Base-by-base conservation (phyloP, 2,329 filamentous ascomycete genomes). In the Blastomyces parvus region DNA sequence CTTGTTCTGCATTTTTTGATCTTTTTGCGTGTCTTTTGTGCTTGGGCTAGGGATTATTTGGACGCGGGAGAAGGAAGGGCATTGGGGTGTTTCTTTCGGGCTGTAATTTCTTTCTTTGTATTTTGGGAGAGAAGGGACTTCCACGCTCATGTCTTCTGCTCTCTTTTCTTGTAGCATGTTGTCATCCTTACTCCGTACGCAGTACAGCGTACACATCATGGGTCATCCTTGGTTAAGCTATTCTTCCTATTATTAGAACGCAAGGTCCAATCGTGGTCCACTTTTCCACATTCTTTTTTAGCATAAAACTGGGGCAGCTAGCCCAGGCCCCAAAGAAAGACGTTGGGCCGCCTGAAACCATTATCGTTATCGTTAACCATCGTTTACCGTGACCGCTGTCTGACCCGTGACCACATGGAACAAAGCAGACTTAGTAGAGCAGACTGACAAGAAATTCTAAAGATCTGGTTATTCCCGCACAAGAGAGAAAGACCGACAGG, bases 11-110 rank as follows among this genome's bases (percentile, higher is more conserved):
- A 9, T 38, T 38, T 38, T 38, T 9, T 11, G 9, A 38, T 38
- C 9, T 8, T 38, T 38, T 38, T 38, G 2, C 9, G 25, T 27
- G 5, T 74, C 40, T 58, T 27, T 50, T 25, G 22, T 27, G n/a
- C 22, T 1, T 13, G 22, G 48, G 22, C 3, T 50, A 13, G 48
- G 48, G 22, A 25, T 50, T 50, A 22, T 11, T n/a, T 19, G 44
- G 44, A 3, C 8, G 44, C 44, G n/a, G 44, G 44, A 9, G n/a
- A 2, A 22, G 44, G 22, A 48, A 22, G 5, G 40, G 6, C 40
- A 44, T 25, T n/a, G 11, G 4, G 8, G 46, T 14, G 46, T 50
- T 50, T 46, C 19, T 19, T 46, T 9, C 42, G 7, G 22, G 14
- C 27, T 5, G 11, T 27, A 9, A 27, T 25, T 4, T 25, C n/a